Evolutionary conservation across 257 asterid genomes (phyloP).

Genomic region (Nicotiana tomentosiformis): DNA sequence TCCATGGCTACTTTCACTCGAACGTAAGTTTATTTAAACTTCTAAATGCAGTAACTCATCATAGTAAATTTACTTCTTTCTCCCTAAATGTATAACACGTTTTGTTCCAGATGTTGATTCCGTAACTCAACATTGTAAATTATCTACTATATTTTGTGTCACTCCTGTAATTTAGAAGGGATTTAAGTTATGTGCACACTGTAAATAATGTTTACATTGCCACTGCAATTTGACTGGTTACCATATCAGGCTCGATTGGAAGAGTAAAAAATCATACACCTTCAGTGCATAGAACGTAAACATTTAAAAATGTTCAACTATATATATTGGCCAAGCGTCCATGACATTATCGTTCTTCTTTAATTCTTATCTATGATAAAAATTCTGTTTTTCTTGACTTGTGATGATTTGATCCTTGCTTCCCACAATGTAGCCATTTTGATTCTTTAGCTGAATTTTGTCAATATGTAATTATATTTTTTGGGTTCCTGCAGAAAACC

Average conservation of each 20-base stretch:
- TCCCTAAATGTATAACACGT: not conserved
- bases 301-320: not conserved
- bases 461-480: not conserved
- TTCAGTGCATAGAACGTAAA: too few species aligned
- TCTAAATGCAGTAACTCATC: not conserved
- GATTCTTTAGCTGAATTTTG: not conserved
- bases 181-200: too few species aligned
- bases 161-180: not conserved
- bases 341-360: too few species aligned
- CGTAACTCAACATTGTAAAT: too few species aligned
- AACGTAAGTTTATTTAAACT: slow-evolving; percentile 41
- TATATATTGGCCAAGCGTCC: not conserved
- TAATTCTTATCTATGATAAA: too few species aligned
- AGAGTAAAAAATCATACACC: too few species aligned
- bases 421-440: not conserved
- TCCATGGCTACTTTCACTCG: slow-evolving; percentile 97
- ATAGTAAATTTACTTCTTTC: not conserved
- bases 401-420: not conserved
- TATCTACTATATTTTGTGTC: not conserved
- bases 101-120: not conserved
- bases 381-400: not conserved
- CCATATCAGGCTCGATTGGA: too few species aligned
- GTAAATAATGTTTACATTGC: too few species aligned
- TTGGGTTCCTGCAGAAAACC: slow-evolving; percentile 56
- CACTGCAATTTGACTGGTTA: too few species aligned